Evolutionary conservation across 2,329 filamentous ascomycete genomes (phyloP), one percentile per base, ranked within the genome.

Genomic region (Alternaria metachromatica): DNA sequence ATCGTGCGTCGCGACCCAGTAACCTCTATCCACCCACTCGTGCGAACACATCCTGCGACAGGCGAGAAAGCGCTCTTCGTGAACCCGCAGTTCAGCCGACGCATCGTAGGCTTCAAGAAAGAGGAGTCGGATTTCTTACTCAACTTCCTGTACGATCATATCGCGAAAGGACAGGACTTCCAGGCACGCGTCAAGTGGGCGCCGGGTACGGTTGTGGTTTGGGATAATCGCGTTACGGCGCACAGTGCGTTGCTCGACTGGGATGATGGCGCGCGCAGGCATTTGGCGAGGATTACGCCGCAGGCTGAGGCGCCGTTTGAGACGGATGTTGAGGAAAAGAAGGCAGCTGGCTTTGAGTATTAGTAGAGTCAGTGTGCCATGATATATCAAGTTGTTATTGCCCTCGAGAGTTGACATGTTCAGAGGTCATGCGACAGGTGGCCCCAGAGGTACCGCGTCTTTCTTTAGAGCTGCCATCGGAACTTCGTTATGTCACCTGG

Each of bases 61-160:
- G 92, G 92, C 15, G 92, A 96, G 79, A 97, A 96, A 82, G 90
- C 92, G 0, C 82, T 97, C 8, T 96, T 87, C 70, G 87, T 96
- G 26, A 97, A 96, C 78, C 90, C 90, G 4, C 92, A 95, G 76
- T 97, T 96, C 82, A 95, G 92, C 5, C 89, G 92, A 55, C 85
- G 89, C 28, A 95, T 97, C 58, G 87, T 95, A 2, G 93, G 92
- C 12, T 87, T 90, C 74, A 96, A 97, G 82, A 92, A 93, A 76
- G 93, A 97, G 76, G 94, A 97, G 76, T 93, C 90, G 2, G 93
- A 96, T 67, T 85, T 86, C 51, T 82, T 94, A 10, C 84, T 94
- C 62, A 92, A 92, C 73, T 94, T 94, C 82, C 80, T 94, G 15
- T 93, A 90, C 76, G 87, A 93, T 73, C 92, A 94, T 73, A 88